A percentile compares a stretch with the other conserved stretches of the same genome.
These are phyloP conservation scores for Solanum acaule DNA, from an alignment of 257 asterid genomes.

Conservation along the genomic window DNA sequence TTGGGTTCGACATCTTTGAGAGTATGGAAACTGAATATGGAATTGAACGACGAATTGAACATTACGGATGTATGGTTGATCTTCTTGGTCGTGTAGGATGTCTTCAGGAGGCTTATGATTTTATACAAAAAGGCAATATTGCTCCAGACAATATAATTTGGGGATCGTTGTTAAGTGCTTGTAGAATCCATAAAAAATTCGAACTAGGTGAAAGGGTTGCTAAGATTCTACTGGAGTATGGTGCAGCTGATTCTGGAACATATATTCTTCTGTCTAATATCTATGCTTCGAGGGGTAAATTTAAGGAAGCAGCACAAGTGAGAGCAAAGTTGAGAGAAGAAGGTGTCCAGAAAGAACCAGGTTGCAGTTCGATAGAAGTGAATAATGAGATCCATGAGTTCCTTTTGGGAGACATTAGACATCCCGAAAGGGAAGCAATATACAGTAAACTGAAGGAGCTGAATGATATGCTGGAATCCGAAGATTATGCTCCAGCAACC, in stretches of 20 bases:
- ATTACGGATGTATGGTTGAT: constrained; percentile 54
- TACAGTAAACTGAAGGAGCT: constrained; percentile 29
- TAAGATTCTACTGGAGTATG: constrained; percentile 9
- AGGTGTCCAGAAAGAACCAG: constrained; percentile 42
- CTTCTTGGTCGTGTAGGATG: constrained; percentile 48
- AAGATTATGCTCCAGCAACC: constrained; percentile 36
- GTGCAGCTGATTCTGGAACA: constrained; percentile 20
- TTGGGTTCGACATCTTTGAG: constrained; percentile 25
- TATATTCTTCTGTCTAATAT: constrained; percentile 29
- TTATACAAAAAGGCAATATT: constrained; percentile 18
- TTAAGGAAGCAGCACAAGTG: constrained; percentile 27
- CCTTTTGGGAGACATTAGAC: constrained; percentile 40
- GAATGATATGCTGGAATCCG: constrained; percentile 9
- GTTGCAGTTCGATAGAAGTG: constrained; percentile 43
- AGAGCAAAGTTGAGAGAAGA: constrained; percentile 28
- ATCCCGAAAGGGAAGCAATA: constrained; percentile 41
- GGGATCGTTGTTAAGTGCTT: constrained; percentile 43
- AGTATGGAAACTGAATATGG: constrained; percentile 22
- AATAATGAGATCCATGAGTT: constrained; percentile 36
- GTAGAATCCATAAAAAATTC: constrained; percentile 30
- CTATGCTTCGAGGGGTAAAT: constrained; percentile 34
- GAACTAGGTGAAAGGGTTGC: constrained; percentile 34
- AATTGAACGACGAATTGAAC: constrained; percentile 35
- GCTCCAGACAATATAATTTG: constrained; percentile 35
- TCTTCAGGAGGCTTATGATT: constrained; percentile 37